Evolutionary conservation across 2,329 filamentous ascomycete genomes (phyloP).

Genomic region (Chrysoporthe cubensis): DNA sequence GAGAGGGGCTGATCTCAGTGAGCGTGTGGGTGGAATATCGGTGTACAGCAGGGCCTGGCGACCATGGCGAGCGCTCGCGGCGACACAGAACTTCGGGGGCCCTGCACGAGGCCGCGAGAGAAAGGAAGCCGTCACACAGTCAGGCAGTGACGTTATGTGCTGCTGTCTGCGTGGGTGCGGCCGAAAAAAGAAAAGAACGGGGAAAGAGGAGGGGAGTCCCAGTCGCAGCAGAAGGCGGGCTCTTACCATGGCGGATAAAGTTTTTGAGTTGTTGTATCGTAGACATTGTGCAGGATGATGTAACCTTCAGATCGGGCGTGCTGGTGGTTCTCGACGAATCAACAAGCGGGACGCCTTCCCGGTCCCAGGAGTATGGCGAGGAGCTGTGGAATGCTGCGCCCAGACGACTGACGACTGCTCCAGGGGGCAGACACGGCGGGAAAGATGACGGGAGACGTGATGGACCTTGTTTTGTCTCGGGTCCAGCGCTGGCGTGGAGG

Average conservation of each 20-base stretch:
- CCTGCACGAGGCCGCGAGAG: constrained; percentile 4
- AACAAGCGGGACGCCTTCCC: neutral
- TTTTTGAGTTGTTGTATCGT: constrained; percentile 96
- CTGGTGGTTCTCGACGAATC: constrained; percentile 3
- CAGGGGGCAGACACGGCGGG: neutral
- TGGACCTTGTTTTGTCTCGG: neutral
- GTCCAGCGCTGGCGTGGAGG: neutral
- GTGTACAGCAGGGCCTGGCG: neutral
- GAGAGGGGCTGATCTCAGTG: neutral
- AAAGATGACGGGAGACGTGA: neutral
- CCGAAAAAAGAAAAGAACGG: neutral
- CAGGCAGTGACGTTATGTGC: neutral
- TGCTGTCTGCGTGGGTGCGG: neutral
- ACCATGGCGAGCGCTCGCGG: neutral
- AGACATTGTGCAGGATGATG: constrained; percentile 51
- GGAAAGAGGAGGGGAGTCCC: constrained; percentile 3
- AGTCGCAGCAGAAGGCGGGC: constrained; percentile 13
- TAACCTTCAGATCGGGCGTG: constrained; percentile 7
- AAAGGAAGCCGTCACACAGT: constrained; percentile 10
- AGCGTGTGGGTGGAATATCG: neutral
- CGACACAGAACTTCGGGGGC: neutral
- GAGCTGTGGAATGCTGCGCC: constrained; percentile 9
- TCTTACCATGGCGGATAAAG: constrained; percentile 86
- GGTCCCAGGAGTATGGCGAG: neutral
- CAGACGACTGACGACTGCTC: neutral